Base-by-base conservation (phyloP, 805 yeast genomes). In the Groenewaldozyma tartarivorans region DNA sequence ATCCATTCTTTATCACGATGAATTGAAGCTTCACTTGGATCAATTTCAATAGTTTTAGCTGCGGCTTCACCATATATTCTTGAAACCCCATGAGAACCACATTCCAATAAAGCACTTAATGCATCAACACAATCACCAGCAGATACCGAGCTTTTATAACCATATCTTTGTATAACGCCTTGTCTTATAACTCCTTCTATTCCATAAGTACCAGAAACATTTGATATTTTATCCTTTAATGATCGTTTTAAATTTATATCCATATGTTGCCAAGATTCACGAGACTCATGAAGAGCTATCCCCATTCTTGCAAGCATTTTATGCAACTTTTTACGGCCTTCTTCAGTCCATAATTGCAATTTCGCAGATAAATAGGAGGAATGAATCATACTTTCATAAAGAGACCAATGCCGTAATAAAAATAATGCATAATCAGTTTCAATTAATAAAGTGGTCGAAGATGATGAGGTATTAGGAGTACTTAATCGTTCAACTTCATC, bases 251-350 rank as follows among this genome's bases (percentile, higher is more conserved):
- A 67, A 6, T 72, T 70, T 30, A 83, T 74, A 56, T 86, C 92
- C 79, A 90, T 76, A 57, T 90, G 94, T 20, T 81, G 69, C 97
- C 97, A 92, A 42, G 78, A 78, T 58, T 92, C 95, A 53, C 79
- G 81, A 0, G 97, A 92, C n/a, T 81, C 79, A 4, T 77, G 80
- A 36, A 92, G 66, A 0, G 96, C 80, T 4, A 92, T 81, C 5
- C 98, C 98, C 96, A 94, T 92, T 51, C 82, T 75, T 1, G 98
- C 98, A 64, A 92, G 85, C 74, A 92, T 71, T 52, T 87, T 86
- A 56, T 88, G 94, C 38, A 92, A 65, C 48, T 78, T 74, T 55
- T 84, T 86, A 49, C 80, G 74, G 4, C 99, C 98, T 43, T 82
- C 88, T 54, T 85, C 95, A 24, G 88, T 81, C 92, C 96, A 92